Conservation (phyloP, 2,329 filamentous ascomycete species). For the Nemania bipapillata region DNA sequence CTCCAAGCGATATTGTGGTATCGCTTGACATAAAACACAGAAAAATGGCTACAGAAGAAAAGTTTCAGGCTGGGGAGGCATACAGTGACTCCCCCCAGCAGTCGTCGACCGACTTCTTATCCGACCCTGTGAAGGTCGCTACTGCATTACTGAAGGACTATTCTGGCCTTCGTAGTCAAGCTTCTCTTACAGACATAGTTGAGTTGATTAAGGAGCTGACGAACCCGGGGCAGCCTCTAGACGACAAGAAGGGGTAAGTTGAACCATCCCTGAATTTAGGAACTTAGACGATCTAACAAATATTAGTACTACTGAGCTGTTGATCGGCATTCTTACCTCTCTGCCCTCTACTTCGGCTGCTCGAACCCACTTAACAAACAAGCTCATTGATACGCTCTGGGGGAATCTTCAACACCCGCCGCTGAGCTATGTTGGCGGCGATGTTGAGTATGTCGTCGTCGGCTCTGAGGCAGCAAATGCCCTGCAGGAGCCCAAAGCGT, state of each 20-base stretch:
- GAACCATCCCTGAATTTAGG: not conserved
- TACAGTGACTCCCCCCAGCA: constrained; percentile 49
- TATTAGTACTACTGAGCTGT: constrained; percentile 54
- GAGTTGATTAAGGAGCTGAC: constrained; percentile 50
- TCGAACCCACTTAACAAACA: constrained; percentile 58
- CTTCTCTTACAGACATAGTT: constrained; percentile 47
- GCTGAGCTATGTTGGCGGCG: constrained; percentile 56
- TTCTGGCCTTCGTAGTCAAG: constrained; percentile 46
- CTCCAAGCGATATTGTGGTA: not conserved
- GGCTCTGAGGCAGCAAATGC: constrained; percentile 48
- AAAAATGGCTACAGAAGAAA: constrained; percentile 52
- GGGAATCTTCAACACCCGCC: constrained; percentile 66
- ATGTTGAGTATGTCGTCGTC: constrained; percentile 55
- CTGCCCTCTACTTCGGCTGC: constrained; percentile 52
- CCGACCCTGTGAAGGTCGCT: constrained; percentile 52
- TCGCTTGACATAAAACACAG: not conserved
- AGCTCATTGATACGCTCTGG: constrained; percentile 65
- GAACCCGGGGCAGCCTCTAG: constrained; percentile 61
- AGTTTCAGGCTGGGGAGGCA: constrained; percentile 55
- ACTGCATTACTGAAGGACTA: constrained; percentile 51
- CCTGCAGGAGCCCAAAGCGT: constrained; percentile 49
- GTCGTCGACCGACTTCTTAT: constrained; percentile 45
- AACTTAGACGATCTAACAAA: constrained; percentile 34
- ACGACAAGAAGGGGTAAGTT: constrained; percentile 65
- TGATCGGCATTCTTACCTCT: constrained; percentile 56